phyloP scores from a whole-genome alignment of 306 rosid genomes.

The Casuarina glauca region DNA sequence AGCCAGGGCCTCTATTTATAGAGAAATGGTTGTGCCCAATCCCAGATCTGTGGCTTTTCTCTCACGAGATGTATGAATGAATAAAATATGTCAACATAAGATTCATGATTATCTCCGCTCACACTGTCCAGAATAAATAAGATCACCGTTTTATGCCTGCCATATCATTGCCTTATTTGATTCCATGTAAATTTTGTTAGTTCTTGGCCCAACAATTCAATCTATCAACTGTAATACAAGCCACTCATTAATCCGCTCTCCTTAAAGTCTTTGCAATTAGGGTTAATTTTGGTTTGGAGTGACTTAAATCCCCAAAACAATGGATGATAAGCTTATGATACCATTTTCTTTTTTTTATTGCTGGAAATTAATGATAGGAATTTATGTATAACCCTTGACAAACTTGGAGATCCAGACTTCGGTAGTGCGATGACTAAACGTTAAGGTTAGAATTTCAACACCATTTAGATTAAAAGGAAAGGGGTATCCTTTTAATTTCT shows the following conservation, averaged over 20 bases:
- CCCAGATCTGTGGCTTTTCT: conserved; percentile 4
- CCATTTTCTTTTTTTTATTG: not conserved
- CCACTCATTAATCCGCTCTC: not conserved
- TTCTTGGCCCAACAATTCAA: not conserved
- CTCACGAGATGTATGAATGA: conserved; percentile 4
- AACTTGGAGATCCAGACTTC: not conserved
- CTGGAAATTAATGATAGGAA: not conserved
- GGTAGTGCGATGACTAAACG: no score
- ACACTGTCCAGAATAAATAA: not conserved
- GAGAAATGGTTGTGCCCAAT: conserved; percentile 16
- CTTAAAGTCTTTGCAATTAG: not conserved
- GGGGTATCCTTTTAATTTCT: no score
- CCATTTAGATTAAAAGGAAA: no score
- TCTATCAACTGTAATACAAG: not conserved
- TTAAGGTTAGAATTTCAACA: no score
- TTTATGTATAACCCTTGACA: not conserved
- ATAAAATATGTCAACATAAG: not conserved
- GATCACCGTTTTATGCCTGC: not conserved
- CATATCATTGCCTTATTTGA: not conserved
- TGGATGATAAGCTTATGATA: not conserved
- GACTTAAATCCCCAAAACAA: not conserved
- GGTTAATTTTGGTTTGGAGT: not conserved
- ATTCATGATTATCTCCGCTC: conserved; percentile 9
- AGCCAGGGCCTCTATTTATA: conserved; percentile 45
- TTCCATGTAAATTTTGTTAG: not conserved